Evolutionary conservation across 805 yeast genomes (phyloP).

Genomic region (Pichia nakasei): DNA sequence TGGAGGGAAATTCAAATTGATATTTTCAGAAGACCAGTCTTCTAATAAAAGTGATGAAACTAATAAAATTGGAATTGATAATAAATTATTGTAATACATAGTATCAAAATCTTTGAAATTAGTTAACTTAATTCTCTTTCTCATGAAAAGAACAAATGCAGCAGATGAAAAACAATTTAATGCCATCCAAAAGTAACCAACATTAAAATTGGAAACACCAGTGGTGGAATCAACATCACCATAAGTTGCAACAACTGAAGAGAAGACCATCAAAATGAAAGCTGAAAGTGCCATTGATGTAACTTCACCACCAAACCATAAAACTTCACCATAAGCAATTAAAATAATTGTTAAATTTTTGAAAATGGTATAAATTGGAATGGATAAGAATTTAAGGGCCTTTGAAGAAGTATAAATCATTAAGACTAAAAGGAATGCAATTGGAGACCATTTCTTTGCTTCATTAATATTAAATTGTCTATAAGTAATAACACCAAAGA

Average conservation of each 20-base stretch:
- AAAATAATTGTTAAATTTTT: conserved; percentile 93
- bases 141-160: conserved; percentile 85
- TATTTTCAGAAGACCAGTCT: conserved; percentile 85
- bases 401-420: conserved; percentile 97
- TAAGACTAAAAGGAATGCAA: conserved; percentile 75
- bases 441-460: conserved; percentile 94
- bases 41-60: conserved; percentile 70
- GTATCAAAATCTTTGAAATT: conserved; percentile 96
- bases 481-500: conserved; percentile 70
- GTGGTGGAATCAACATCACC: conserved; percentile 45
- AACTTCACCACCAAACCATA: conserved; percentile 93
- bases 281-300: conserved; percentile 85
- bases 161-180: conserved; percentile 92
- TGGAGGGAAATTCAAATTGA: conserved; percentile 69
- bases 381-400: conserved; percentile 83
- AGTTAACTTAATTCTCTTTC: conserved; percentile 95
- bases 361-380: conserved; percentile 96
- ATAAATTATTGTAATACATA: conserved; percentile 94
- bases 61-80: conserved; percentile 84
- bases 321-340: conserved; percentile 96
- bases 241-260: conserved; percentile 92
- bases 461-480: conserved; percentile 80
- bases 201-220: conserved; percentile 36
- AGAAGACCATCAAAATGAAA: conserved; percentile 84
- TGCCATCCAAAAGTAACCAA: conserved; percentile 97